Evolutionary conservation across 768 basidiomycete genomes (phyloP), one percentile per base, ranked within the genome.

Genomic region (Rhizopogon vulgaris): DNA sequence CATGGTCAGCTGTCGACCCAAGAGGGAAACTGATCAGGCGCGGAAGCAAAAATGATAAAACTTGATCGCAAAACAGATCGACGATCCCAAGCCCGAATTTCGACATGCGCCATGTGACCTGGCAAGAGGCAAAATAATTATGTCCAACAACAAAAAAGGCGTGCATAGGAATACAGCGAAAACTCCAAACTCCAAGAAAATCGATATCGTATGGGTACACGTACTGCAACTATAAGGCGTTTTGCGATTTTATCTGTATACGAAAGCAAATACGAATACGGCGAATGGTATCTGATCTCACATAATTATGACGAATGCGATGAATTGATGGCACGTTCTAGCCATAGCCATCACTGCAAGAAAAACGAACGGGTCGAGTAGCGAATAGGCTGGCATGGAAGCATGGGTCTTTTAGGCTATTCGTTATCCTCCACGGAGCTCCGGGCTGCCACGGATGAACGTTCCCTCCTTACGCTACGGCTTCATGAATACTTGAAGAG

Each of bases 151-250:
- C 52, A 48, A 40, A 34, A 43, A 55, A 56, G 54, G 53, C 45
- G 12, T 56, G 62, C 52, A 63, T 62, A 45, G 42, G 43, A 45
- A 64, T 68, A 66, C 57, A 68, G 55, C 56, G 56, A 66, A 30
- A 11, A 27, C 11, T 34, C n/a, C n/a, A 38, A 57, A 45, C 47
- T 62, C 58, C 64, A 66, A 66, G 62, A 68, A 66, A 52, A 12
- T 34, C 32, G 32, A 34, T 34, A 34, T 14, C 51, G 53, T 61
- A 68, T 32, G 22, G 14, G 55, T 64, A 66, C 64, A 68, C 41
- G 59, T 48, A 54, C 10, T 36, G 12, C 41, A 47, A 56, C 51
- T 49, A 41, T 50, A 28, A 52, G 56, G 32, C 54, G 41, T 54
- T 64, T 63, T 54, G 43, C 43, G 30, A 15, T 45, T 45, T 45